Conservation (phyloP, 345 rosid genomes). For the Populus pruinosa region DNA sequence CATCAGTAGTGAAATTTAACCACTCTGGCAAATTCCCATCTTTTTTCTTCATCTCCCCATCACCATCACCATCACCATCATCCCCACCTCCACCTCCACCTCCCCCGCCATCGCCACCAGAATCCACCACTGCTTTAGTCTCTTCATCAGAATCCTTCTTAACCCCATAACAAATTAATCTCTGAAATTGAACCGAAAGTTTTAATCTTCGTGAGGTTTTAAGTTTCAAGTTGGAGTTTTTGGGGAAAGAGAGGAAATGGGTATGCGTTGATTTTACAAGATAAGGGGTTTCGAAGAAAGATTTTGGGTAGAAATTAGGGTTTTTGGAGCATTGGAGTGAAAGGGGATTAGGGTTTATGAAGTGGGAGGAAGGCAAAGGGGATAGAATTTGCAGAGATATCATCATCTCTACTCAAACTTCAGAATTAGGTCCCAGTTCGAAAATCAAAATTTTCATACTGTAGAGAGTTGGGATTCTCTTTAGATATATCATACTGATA, state of each 20-base stretch:
- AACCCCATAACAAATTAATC: conserved; percentile 32
- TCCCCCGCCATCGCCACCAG: conserved; percentile 23
- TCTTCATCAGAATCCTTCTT: conserved; percentile 57
- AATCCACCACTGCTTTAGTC: conserved; percentile 35
- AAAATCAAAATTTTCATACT: too few relatives aligned
- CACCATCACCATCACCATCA: conserved; percentile 43
- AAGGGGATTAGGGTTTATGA: neutral
- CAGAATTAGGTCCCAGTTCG: neutral
- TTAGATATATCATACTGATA: neutral
- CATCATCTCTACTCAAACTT: conserved; percentile 16
- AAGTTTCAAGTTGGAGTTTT: conserved; percentile 7
- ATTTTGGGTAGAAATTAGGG: conserved; percentile 8
- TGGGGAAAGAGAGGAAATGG: conserved; percentile 10
- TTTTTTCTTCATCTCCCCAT: conserved; percentile 37
- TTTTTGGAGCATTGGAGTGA: neutral
- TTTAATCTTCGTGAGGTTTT: conserved; percentile 7
- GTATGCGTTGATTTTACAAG: neutral
- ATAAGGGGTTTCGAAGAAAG: conserved; percentile 1
- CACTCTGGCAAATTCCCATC: conserved; percentile 73
- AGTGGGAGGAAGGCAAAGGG: conserved; percentile 15
- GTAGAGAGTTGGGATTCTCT: neutral
- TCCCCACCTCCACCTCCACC: conserved; percentile 27
- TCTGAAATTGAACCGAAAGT: conserved; percentile 15
- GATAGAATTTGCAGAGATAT: conserved; percentile 35
- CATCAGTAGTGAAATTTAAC: conserved; percentile 65